A percentile compares a stretch with the other conserved stretches of the same genome.
phyloP scores from a whole-genome alignment of 2,329 filamentous ascomycete genomes.

The Fusarium sp. region DNA sequence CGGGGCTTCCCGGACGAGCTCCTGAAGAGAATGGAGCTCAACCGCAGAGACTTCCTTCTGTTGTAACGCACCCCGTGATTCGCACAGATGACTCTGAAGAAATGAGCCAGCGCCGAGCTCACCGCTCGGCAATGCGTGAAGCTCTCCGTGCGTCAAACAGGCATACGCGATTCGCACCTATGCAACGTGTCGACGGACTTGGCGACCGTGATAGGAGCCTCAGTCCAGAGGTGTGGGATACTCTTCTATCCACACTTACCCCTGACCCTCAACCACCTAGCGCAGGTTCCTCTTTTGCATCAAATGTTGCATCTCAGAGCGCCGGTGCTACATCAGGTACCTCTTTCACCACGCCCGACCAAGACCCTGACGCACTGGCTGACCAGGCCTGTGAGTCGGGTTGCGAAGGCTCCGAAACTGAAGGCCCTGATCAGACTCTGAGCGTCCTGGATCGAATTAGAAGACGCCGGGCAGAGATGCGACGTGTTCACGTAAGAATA shows the following conservation, averaged over 20 bases:
- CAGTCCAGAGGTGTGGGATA: conserved; percentile 85
- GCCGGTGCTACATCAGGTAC: conserved; percentile 58
- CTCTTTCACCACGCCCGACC: conserved; percentile 46
- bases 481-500: conserved; percentile 30
- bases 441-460: conserved; percentile 20
- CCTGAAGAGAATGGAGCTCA: neutral
- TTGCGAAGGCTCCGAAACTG: conserved; percentile 65
- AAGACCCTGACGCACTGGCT: conserved; percentile 45
- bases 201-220: conserved; percentile 86
- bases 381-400: conserved; percentile 62
- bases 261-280: conserved; percentile 85
- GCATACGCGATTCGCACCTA: conserved; percentile 1
- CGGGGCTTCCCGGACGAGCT: neutral
- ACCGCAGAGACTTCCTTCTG: neutral
- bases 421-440: conserved; percentile 59
- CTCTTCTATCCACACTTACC: conserved; percentile 80
- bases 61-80: neutral
- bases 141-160: neutral
- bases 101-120: neutral
- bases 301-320: conserved; percentile 58
- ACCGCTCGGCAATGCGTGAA: neutral
- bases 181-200: conserved; percentile 70
- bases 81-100: neutral
- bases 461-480: conserved; percentile 24
- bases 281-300: conserved; percentile 83